These are phyloP conservation scores for Penicillium sp. DNA, from an alignment of 2,329 filamentous ascomycete species.

Conservation along the genomic window DNA sequence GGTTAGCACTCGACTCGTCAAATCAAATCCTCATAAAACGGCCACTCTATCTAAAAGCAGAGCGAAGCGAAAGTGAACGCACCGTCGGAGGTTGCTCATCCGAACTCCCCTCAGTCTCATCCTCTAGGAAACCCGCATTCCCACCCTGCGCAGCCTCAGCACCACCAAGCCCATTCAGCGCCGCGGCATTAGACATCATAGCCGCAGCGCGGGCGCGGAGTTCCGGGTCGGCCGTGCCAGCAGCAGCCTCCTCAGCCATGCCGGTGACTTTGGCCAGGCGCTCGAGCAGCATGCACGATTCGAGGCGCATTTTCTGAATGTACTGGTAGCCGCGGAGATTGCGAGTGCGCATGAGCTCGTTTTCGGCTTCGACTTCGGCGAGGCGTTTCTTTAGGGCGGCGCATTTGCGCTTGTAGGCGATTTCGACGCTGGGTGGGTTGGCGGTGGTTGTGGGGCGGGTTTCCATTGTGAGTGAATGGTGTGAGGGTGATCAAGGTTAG, in stretches of 20 bases:
- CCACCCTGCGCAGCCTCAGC: conserved; percentile 15
- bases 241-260: conserved; percentile 43
- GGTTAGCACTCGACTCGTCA: not conserved
- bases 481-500: not conserved
- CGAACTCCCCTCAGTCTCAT: conserved; percentile 48
- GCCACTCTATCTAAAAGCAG: not conserved
- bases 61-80: conserved; percentile 13
- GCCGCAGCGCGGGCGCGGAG: conserved; percentile 39
- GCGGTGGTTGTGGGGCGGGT: conserved; percentile 30
- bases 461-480: conserved; percentile 32
- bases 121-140: conserved; percentile 37
- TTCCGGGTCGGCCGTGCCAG: conserved; percentile 35
- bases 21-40: not conserved
- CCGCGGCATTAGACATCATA: conserved; percentile 31
- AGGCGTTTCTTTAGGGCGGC: conserved; percentile 90
- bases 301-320: conserved; percentile 85
- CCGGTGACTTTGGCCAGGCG: conserved; percentile 43
- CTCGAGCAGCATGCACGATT: conserved; percentile 47
- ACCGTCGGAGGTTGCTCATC: conserved; percentile 48
- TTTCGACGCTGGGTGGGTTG: conserved; percentile 86
- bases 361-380: conserved; percentile 87
- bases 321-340: conserved; percentile 79
- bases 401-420: conserved; percentile 95
- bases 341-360: conserved; percentile 78
- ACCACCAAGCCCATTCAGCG: conserved; percentile 25